Base-by-base conservation (phyloP, 2,329 filamentous ascomycete species). In the Monilinia aucupariae region DNA sequence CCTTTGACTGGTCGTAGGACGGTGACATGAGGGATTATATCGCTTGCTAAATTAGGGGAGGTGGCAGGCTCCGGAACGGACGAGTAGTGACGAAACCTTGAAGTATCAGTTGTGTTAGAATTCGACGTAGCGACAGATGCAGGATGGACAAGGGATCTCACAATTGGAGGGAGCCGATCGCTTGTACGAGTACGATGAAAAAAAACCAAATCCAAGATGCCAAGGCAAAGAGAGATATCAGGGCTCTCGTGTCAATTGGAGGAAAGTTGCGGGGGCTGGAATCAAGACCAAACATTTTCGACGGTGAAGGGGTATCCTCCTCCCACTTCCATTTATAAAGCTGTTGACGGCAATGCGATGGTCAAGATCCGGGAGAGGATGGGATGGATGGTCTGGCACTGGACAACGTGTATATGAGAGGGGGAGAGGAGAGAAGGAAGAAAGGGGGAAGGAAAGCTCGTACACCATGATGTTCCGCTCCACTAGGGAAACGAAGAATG, bases 1-100 rank as follows among this genome's bases (percentile, higher is more conserved):
- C 92, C 94, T 77, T 97, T 97, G 68, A 96, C 88, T 0, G 94
- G 96, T 2, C 94, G 89, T 69, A 99, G 92, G 65, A 96, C 83
- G 39, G 94, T 97, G 71, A 99, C 82, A 77, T 91, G 87, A 20
- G 92, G 93, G 3, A 91, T 80, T 47, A 86, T 77, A 68, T 82
- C 74, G 48, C 77, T 71, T 4, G 76, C 75, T 0, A 87, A 76
- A 0, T 74, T 75, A 1, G 84, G 76, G 3, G 84, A 85, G 20
- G 82, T 73, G 6, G 83, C 78, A 7, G 78, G 75, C n/a, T 73
- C 71, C 2, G 81, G 81, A 3, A 76, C 77, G 1, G 74, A 75
- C 0, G 82, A 83, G 73, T 83, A 85, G 69, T 80, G 74, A 49
- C 78, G 79, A 69, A 83, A 82, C 66, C 85, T 83, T 68, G 13